Conservation (phyloP, 495 filamentous ascomycete species). For the Penicillium silybi region DNA sequence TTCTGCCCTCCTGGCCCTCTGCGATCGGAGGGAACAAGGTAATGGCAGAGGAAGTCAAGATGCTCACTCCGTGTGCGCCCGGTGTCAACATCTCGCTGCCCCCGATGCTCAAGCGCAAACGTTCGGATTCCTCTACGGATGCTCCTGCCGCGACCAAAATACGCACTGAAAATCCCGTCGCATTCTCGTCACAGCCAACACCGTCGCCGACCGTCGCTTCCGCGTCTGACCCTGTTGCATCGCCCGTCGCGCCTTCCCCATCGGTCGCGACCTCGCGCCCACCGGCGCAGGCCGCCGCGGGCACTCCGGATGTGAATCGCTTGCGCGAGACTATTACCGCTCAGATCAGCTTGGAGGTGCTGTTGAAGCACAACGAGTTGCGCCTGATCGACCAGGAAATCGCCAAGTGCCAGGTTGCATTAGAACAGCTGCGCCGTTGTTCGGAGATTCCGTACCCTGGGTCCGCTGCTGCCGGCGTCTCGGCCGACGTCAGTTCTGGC, state of each 20-base stretch:
- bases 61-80: slow-evolving; percentile 39
- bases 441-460: slow-evolving; percentile 84
- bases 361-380: slow-evolving; percentile 91
- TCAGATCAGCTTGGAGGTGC: slow-evolving; percentile 85
- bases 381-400: slow-evolving; percentile 94
- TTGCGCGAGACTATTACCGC: slow-evolving; percentile 73
- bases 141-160: slow-evolving; percentile 33
- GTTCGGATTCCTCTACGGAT: slow-evolving; percentile 38
- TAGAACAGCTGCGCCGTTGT: slow-evolving; percentile 91
- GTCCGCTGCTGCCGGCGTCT: slow-evolving; percentile 56
- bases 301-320: slow-evolving; percentile 28
- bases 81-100: slow-evolving; percentile 35
- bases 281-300: slow-evolving; percentile 18
- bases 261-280: slow-evolving; percentile 9
- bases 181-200: slow-evolving; percentile 7
- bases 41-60: slow-evolving; percentile 45
- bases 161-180: slow-evolving; percentile 24
- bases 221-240: neutral
- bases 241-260: slow-evolving; percentile 7
- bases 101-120: slow-evolving; percentile 53
- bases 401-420: slow-evolving; percentile 90
- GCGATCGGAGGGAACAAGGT: slow-evolving; percentile 53
- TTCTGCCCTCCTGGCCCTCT: slow-evolving; percentile 50
- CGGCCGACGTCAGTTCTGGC: slow-evolving; percentile 63
- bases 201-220: slow-evolving; percentile 5